phyloP scores from a whole-genome alignment of 305 asterid species.

The Solanum hybrid region DNA sequence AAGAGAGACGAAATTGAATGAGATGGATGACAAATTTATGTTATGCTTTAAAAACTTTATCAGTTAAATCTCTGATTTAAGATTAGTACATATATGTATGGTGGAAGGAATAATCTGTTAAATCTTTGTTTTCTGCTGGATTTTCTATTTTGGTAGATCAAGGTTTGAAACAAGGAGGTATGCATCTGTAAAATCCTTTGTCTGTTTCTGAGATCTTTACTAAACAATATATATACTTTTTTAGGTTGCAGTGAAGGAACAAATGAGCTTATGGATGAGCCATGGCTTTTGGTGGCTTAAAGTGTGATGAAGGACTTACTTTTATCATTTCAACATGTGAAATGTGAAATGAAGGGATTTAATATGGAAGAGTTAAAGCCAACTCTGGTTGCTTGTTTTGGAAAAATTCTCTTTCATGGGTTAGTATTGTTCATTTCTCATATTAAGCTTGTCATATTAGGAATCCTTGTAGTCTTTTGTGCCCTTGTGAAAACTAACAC shows the following conservation, averaged over 20 bases:
- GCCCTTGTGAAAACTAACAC: neutral
- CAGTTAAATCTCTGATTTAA: neutral
- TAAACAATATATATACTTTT: neutral
- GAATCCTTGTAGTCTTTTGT: neutral
- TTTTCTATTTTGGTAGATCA: neutral
- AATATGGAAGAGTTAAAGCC: constrained; percentile 23
- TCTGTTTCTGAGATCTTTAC: neutral
- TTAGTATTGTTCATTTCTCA: constrained; percentile 14
- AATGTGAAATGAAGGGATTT: constrained; percentile 17
- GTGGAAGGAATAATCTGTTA: neutral
- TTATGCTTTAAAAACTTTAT: neutral
- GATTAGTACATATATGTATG: neutral
- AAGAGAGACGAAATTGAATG: neutral
- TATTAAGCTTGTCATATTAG: neutral
- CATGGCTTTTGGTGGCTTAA: constrained; percentile 27
- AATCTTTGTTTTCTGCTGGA: neutral
- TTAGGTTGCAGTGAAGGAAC: constrained; percentile 20
- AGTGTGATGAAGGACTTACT: constrained; percentile 34
- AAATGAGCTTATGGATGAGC: constrained; percentile 14
- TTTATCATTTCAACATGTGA: constrained; percentile 27
- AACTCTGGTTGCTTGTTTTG: constrained; percentile 30
- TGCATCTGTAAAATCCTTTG: neutral
- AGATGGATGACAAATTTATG: neutral
- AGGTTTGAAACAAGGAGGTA: neutral
- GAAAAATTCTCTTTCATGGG: constrained; percentile 37